Evolutionary conservation across 176 grass and related monocot species (phyloP).

Genomic region (Olyra latifolia): DNA sequence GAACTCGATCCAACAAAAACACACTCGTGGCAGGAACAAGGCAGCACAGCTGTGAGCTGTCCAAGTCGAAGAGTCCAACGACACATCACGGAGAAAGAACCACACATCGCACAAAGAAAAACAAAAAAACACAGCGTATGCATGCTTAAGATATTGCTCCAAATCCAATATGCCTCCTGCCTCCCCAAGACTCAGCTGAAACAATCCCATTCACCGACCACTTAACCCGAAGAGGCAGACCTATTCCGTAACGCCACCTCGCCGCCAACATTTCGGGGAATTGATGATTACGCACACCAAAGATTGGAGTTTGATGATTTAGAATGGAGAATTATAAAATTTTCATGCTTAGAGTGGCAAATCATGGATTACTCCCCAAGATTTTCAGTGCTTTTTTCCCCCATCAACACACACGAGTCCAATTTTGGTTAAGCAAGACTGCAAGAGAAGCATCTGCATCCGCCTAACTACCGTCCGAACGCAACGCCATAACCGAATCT

Average conservation of each 20-base stretch:
- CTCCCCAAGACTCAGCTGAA: slow-evolving; percentile 5
- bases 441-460: slow-evolving; percentile 6
- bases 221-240: no score
- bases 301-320: no score
- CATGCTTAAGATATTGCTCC: slow-evolving; percentile 29
- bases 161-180: neutral
- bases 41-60: neutral
- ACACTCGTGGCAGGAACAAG: slow-evolving; percentile 22
- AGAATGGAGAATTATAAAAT: no score
- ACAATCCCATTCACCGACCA: neutral
- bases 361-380: no score
- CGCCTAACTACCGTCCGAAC: slow-evolving; percentile 32
- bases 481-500: slow-evolving; percentile 8
- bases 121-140: neutral
- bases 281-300: no score
- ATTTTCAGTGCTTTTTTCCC: neutral
- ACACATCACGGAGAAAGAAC: slow-evolving; percentile 23
- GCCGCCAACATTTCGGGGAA: no score
- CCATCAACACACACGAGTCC: neutral
- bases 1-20: neutral
- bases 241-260: no score
- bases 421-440: slow-evolving; percentile 33
- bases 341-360: no score
- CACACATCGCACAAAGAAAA: no score
- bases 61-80: neutral